Conservation (phyloP, 2,329 filamentous ascomycete species). For the Fusarium miscanthi region DNA sequence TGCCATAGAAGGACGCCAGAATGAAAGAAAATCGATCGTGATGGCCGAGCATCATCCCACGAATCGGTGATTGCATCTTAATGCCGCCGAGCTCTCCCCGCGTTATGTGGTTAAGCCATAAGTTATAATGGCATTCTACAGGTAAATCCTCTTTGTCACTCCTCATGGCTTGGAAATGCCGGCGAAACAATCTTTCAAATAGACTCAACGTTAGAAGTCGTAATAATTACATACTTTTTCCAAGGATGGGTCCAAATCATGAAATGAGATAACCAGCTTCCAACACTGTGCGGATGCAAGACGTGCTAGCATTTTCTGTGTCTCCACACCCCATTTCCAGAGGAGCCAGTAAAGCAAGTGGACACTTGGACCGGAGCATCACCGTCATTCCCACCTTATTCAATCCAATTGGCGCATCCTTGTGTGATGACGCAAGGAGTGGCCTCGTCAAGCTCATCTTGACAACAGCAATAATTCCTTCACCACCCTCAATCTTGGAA, state of each 20-base stretch:
- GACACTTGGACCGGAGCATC: slow-evolving; percentile 18
- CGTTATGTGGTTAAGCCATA: neutral
- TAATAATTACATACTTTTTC: neutral
- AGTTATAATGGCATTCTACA: neutral
- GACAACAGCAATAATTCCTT: slow-evolving; percentile 27
- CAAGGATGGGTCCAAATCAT: slow-evolving; percentile 4
- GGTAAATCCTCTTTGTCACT: neutral
- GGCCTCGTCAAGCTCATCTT: slow-evolving; percentile 28
- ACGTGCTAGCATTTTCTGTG: slow-evolving; percentile 12
- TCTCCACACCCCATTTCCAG: slow-evolving; percentile 36
- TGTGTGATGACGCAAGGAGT: slow-evolving; percentile 43
- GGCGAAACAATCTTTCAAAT: slow-evolving; percentile 1
- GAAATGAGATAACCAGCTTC: slow-evolving; percentile 3
- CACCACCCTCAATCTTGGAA: slow-evolving; percentile 24
- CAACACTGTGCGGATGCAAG: slow-evolving; percentile 35
- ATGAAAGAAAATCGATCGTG: slow-evolving; percentile 27
- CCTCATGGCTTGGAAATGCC: slow-evolving; percentile 1
- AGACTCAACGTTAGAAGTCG: neutral
- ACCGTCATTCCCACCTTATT: slow-evolving; percentile 40
- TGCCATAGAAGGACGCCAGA: slow-evolving; percentile 15
- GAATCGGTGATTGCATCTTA: slow-evolving; percentile 12
- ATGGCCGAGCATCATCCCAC: slow-evolving; percentile 8
- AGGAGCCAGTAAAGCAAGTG: slow-evolving; percentile 28
- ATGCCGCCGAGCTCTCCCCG: slow-evolving; percentile 1
- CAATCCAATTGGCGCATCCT: slow-evolving; percentile 35